Evolutionary conservation across 768 basidiomycete species (phyloP).

Genomic region (Amanita polypyramis): DNA sequence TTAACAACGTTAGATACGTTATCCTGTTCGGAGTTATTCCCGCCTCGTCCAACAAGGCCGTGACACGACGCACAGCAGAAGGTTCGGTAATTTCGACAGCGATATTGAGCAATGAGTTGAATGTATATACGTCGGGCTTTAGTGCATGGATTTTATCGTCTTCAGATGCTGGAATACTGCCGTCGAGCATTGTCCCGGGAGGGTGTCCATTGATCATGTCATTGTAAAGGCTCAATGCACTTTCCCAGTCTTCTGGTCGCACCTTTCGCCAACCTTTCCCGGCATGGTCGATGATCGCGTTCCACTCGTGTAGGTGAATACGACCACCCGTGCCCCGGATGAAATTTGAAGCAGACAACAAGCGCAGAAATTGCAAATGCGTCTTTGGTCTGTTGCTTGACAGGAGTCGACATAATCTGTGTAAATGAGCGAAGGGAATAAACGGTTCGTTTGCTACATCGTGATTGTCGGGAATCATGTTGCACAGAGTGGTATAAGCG

Average conservation of each 20-base stretch:
- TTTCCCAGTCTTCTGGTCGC: constrained; percentile 43
- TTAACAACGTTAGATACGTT: constrained; percentile 50
- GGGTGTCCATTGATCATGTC: constrained; percentile 42
- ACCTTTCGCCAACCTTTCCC: constrained; percentile 59
- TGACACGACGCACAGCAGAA: constrained; percentile 38
- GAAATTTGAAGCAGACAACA: constrained; percentile 56
- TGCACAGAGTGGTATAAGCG: constrained; percentile 29
- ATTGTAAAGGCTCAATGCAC: constrained; percentile 46
- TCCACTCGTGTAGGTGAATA: constrained; percentile 65
- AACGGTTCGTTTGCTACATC: constrained; percentile 13
- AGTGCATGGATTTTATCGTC: constrained; percentile 13
- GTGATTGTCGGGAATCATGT: constrained; percentile 16
- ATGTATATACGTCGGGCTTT: constrained; percentile 57
- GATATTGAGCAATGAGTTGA: constrained; percentile 55
- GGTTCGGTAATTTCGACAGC: constrained; percentile 42
- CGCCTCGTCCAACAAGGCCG: constrained; percentile 41
- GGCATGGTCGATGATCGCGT: constrained; percentile 56
- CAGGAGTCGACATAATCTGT: constrained; percentile 53
- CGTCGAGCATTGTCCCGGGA: constrained; percentile 23
- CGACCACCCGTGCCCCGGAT: constrained; percentile 45
- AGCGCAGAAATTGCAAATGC: constrained; percentile 47
- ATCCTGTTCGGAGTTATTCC: constrained; percentile 47
- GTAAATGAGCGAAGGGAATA: constrained; percentile 39
- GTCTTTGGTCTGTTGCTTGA: constrained; percentile 43
- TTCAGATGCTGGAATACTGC: constrained; percentile 5